Percentiles rank a stretch among this genome's conserved stretches.
Conservation (phyloP, 306 rosid genomes). For the Trichosanthes truncata region DNA sequence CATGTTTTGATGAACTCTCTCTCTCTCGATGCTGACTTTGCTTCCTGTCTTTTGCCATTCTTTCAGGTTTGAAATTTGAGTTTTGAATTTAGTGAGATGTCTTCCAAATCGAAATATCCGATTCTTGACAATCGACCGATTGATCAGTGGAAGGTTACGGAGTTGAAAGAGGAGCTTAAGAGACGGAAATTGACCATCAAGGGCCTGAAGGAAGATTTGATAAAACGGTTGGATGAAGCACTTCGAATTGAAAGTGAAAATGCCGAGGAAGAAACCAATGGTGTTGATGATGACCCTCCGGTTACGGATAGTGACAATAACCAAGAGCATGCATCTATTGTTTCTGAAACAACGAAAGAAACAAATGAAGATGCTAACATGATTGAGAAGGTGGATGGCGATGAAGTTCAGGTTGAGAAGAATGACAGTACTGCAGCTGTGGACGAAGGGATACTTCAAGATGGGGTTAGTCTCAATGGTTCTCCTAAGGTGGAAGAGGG, state of each 20-base stretch:
- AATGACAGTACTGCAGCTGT: constrained; percentile 18
- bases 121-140: constrained; percentile 60
- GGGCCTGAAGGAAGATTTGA: constrained; percentile 89
- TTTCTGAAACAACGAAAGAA: constrained; percentile 18
- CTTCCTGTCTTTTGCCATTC: not conserved
- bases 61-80: constrained; percentile 30
- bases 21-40: not conserved
- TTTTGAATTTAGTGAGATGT: constrained; percentile 41
- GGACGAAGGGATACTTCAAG: constrained; percentile 28
- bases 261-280: constrained; percentile 27
- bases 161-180: constrained; percentile 82
- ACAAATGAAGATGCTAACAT: constrained; percentile 18
- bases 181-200: constrained; percentile 53
- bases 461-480: constrained; percentile 16
- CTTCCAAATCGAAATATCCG: constrained; percentile 45
- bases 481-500: constrained; percentile 29
- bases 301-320: constrained; percentile 16
- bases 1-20: not conserved
- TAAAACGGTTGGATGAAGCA: constrained; percentile 71
- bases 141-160: constrained; percentile 91
- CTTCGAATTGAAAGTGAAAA: constrained; percentile 42
- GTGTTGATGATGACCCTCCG: constrained; percentile 16
- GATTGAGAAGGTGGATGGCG: constrained; percentile 20
- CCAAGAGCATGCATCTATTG: constrained; percentile 9
- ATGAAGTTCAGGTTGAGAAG: constrained; percentile 19